Percentiles rank a stretch among this genome's conserved stretches.
phyloP scores from a whole-genome alignment of 305 asterid genomes.

The Fraxinus xanthoxyloides region DNA sequence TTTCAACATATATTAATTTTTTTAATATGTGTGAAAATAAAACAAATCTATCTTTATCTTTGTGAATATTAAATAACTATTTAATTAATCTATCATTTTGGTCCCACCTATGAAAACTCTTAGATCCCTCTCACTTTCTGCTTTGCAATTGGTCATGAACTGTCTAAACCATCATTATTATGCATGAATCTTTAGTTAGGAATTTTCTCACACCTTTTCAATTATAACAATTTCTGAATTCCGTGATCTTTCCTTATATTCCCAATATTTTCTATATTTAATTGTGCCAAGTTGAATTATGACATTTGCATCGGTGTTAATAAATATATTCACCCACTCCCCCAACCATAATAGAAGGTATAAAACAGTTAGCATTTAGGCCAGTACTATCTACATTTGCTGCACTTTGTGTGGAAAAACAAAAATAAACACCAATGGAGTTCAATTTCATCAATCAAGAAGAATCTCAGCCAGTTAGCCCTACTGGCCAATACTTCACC shows the following conservation, averaged over 20 bases:
- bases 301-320: not conserved
- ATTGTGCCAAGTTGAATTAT: not conserved
- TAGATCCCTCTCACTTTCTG: not conserved
- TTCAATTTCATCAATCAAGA: slow-evolving; percentile 9
- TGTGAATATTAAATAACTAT: too few relatives aligned
- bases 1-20: too few relatives aligned
- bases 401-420: not conserved
- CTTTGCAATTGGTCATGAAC: not conserved
- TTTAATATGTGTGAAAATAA: too few relatives aligned
- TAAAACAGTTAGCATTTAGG: not conserved
- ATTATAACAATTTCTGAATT: not conserved
- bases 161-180: not conserved
- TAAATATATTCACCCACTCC: not conserved
- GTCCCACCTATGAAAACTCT: not conserved
- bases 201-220: not conserved
- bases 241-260: not conserved
- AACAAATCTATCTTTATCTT: too few relatives aligned
- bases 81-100: not conserved
- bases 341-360: not conserved
- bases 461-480: slow-evolving; percentile 61
- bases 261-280: not conserved
- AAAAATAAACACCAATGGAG: slow-evolving; percentile 1
- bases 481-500: slow-evolving; percentile 72
- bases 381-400: not conserved
- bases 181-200: not conserved